A percentile compares a stretch with the other conserved stretches of the same genome.
Evolutionary conservation across 345 rosid genomes (phyloP).

Genomic region (Cardamine resedifolia): DNA sequence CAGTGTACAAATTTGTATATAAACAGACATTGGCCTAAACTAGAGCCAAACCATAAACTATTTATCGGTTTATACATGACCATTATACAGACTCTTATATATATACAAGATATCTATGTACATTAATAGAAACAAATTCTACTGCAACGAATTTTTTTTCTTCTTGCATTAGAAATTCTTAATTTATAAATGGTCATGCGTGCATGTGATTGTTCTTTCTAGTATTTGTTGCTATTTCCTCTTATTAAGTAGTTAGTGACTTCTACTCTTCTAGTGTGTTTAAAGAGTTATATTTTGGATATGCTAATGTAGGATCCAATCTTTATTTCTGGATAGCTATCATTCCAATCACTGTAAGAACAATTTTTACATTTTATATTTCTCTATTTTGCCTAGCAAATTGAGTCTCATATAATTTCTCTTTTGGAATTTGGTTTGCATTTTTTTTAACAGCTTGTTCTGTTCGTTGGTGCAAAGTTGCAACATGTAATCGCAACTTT

Average conservation of each 20-base stretch:
- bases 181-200: neutral
- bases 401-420: neutral
- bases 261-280: neutral
- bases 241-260: neutral
- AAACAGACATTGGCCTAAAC: too few species aligned
- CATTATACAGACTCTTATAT: too few species aligned
- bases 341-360: conserved; percentile 76
- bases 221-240: neutral
- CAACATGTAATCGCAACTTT: conserved; percentile 91
- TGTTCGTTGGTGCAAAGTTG: conserved; percentile 76
- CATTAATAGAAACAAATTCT: too few species aligned
- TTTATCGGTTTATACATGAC: too few species aligned
- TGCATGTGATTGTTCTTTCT: neutral
- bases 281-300: neutral
- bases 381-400: neutral
- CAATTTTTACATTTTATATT: neutral
- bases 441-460: conserved; percentile 41
- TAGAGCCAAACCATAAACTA: too few species aligned
- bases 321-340: conserved; percentile 96
- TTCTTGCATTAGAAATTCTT: neutral
- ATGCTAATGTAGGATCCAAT: conserved; percentile 67
- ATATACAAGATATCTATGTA: too few species aligned
- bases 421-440: neutral
- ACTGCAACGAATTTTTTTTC: neutral
- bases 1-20: too few species aligned